Evolutionary conservation across 768 basidiomycete genomes (phyloP), one percentile per base, ranked within the genome.

Genomic region (Zangia roseola): DNA sequence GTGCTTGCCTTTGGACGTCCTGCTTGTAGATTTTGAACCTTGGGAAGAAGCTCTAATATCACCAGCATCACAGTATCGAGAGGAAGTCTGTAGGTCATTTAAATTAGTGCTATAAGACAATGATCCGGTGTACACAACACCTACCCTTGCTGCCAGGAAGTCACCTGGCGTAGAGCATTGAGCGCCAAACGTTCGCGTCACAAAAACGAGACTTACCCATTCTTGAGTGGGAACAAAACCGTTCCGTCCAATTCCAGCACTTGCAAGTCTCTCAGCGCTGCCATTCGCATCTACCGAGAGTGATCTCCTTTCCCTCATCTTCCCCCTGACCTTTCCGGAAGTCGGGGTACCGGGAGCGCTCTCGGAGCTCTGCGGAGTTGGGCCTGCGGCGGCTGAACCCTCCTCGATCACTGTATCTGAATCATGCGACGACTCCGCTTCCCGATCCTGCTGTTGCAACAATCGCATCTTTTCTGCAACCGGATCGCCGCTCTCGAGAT

Each of bases 121-220:
- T n/a, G n/a, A n/a, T n/a, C n/a, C n/a, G n/a, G n/a, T n/a, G n/a
- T n/a, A n/a, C n/a, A n/a, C n/a, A 46, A 50, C 6, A 19, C 72
- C 63, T 56, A 91, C 92, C 94, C 94, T 77, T 94, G 91, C 58
- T 95, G 91, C 95, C 95, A 98, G 2, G 94, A 94, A 19, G 88
- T 81, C 5, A 93, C 87, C 88, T 89, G 49, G 10, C 19, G 38
- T 17, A 17, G 10, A 23, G 44, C 41, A 43, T 34, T 53, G 26
- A 61, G 39, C 35, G 41, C 24, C 7, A 31, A 31, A 31, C 14
- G 8, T 10, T 50, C 14, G 33, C 10, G 28, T 36, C 20, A 28
- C 26, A 38, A 33, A 9, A 47, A 39, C 20, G 31, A 43, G 2
- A 49, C 78, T 47, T 55, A 92, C 93, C 95, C 97, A 99, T 81